These are phyloP conservation scores for Friedmanniomyces simplex DNA, from an alignment of 495 filamentous ascomycete genomes.

Conservation along the genomic window DNA sequence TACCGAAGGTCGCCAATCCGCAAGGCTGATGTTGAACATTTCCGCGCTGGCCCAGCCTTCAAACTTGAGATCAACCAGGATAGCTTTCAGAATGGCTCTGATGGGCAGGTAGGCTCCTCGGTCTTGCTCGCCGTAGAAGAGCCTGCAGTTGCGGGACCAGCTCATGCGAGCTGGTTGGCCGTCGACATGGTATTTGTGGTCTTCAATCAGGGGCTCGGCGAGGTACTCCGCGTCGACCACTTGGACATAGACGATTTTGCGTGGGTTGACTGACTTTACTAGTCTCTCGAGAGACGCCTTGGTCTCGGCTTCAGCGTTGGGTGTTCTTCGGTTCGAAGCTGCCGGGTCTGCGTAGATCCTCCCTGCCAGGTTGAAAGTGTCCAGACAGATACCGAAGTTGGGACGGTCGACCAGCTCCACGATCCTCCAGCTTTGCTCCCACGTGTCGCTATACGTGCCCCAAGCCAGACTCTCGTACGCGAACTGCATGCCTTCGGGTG, in stretches of 20 bases:
- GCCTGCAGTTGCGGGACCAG: conserved; percentile 67
- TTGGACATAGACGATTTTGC: conserved; percentile 72
- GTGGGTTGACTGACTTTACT: conserved; percentile 45
- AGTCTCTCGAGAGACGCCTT: conserved; percentile 48
- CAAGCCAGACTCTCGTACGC: conserved; percentile 71
- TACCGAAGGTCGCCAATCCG: conserved; percentile 39
- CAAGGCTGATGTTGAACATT: conserved; percentile 60
- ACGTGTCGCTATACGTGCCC: conserved; percentile 60
- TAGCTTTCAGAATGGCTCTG: conserved; percentile 47
- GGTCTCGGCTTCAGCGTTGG: conserved; percentile 50
- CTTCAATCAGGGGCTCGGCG: conserved; percentile 44
- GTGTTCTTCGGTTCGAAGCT: conserved; percentile 39
- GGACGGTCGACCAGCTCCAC: conserved; percentile 52
- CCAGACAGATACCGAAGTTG: conserved; percentile 71
- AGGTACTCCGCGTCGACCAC: conserved; percentile 66
- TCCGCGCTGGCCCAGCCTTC: conserved; percentile 73
- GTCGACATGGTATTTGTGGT: conserved; percentile 52
- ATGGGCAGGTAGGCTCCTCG: conserved; percentile 65
- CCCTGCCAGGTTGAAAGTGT: conserved; percentile 73
- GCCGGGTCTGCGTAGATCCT: conserved; percentile 64
- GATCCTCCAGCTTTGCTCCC: conserved; percentile 65
- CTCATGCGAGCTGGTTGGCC: conserved; percentile 62
- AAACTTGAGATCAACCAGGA: conserved; percentile 56
- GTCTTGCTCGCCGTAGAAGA: conserved; percentile 65
- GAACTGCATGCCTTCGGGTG: conserved; percentile 51